These are phyloP conservation scores for Lachancea mirantina DNA, from an alignment of 805 yeast species.

Conservation along the genomic window DNA sequence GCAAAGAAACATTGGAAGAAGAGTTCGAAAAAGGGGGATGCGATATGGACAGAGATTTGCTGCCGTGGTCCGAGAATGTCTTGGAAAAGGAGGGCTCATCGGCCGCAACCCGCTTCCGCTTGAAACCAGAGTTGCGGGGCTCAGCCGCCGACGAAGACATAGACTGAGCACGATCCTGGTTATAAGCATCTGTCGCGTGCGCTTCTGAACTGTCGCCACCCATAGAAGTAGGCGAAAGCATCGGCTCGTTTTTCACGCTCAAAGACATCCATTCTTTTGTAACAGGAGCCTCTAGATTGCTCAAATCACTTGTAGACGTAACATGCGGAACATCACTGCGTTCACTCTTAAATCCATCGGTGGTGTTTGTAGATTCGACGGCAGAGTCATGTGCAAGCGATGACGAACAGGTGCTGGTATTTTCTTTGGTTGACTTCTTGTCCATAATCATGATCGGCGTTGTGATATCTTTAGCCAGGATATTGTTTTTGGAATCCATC, in stretches of 20 bases:
- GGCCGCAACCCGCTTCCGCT: conserved; percentile 15
- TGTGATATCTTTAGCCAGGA: conserved; percentile 67
- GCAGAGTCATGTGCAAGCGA: conserved; percentile 17
- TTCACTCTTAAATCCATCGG: conserved; percentile 7
- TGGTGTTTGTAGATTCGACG: conserved; percentile 10
- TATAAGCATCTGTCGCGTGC: conserved; percentile 14
- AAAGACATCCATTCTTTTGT: conserved; percentile 5
- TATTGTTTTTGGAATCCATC: conserved; percentile 50
- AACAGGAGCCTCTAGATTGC: conserved; percentile 6
- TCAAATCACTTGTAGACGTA: conserved; percentile 9
- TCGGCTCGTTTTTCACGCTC: conserved; percentile 16
- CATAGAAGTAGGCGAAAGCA: conserved; percentile 56
- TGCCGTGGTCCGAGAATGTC: conserved; percentile 1
- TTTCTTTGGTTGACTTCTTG: conserved; percentile 45
- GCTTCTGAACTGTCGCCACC: conserved; percentile 55
- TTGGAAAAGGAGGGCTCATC: conserved; percentile 4
- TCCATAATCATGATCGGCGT: conserved; percentile 87
- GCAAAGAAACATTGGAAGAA: conserved; percentile 9
- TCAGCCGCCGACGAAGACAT: not conserved
- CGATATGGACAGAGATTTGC: conserved; percentile 5
- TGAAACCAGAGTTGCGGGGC: conserved; percentile 12
- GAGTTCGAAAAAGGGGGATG: conserved; percentile 15
- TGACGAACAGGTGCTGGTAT: conserved; percentile 12
- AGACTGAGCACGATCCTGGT: conserved; percentile 1
- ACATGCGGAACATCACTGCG: conserved; percentile 8